Base-by-base conservation (phyloP, 805 yeast species). In the Jamesozyma gamospora region DNA sequence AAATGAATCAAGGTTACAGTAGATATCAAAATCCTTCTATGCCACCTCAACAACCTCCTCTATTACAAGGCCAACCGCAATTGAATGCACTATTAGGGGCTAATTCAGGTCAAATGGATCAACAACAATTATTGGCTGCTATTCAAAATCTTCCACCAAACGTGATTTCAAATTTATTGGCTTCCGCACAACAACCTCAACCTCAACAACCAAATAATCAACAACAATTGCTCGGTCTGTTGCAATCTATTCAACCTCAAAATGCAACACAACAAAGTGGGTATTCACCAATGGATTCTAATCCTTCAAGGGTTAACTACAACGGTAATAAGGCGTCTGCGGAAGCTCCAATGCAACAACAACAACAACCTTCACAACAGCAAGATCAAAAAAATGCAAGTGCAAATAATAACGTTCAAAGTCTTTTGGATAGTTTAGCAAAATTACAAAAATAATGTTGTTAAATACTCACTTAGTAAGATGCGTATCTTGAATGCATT, bases 341-440 rank as follows among this genome's bases (percentile, higher is more conserved):
- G 24, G 8, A 21, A 21, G 8, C 24, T 28, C 15, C 42, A 41
- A 41, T 21, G 39, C 46, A 25, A 46, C 43, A 27, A 48, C 41
- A 14, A 34, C 35, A 11, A 34, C 38, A 32, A 41, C 35, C 8
- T 47, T 39, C 39, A 15, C 52, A 51, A 17, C 50, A 41, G 31
- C 47, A 44, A 32, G 47, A 46, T 21, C 24, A 21, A 21, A 21
- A 21, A 8, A 54, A 51, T 25, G 47, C 45, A 31, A 52, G 49
- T 35, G 52, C 56, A 24, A 53, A 57, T 29, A 56, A 50, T 41
- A 60, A 58, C 39, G 68, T 64, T 21, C 63, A 63, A 50, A 56
- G 63, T 40, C 49, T 65, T 34, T 46, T 65, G 45, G 67, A 64
- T 34, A 57, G 66, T 36, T 47, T 65, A 39, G 63, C 65, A 14